These are phyloP conservation scores for Apophysomyces ossiformis DNA, from an alignment of 371 early-diverging fungal genomes.

Conservation along the genomic window DNA sequence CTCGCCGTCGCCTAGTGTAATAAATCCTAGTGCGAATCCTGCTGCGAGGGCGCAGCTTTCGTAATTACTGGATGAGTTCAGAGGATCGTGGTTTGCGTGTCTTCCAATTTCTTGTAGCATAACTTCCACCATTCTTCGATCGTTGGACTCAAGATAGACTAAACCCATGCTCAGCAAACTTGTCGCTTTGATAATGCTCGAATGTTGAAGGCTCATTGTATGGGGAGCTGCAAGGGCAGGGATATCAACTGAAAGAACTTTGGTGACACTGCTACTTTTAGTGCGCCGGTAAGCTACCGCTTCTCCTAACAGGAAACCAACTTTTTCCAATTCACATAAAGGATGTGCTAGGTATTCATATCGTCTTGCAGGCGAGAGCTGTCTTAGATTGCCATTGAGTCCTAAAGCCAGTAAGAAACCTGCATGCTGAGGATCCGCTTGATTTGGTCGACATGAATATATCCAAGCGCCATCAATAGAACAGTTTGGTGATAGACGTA, in stretches of 20 bases:
- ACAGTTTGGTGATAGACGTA: conserved; percentile 66
- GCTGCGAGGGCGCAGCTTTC: conserved; percentile 73
- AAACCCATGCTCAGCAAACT: conserved; percentile 80
- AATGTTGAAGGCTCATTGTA: conserved; percentile 51
- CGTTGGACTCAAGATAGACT: conserved; percentile 68
- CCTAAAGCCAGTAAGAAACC: conserved; percentile 87
- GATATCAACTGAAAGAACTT: conserved; percentile 73
- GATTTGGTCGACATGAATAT: conserved; percentile 61
- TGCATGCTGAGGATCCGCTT: conserved; percentile 67
- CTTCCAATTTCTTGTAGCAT: conserved; percentile 73
- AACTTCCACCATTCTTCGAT: conserved; percentile 68
- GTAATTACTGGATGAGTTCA: conserved; percentile 27
- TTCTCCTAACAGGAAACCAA: conserved; percentile 79
- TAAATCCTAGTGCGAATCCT: conserved; percentile 85
- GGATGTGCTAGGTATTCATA: conserved; percentile 74
- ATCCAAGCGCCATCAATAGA: conserved; percentile 81
- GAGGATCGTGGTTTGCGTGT: conserved; percentile 38
- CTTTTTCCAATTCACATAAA: conserved; percentile 66
- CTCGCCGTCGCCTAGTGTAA: conserved; percentile 73
- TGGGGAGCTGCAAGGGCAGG: conserved; percentile 62
- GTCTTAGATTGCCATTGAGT: conserved; percentile 72
- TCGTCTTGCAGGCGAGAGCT: conserved; percentile 66
- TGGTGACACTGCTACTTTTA: conserved; percentile 62
- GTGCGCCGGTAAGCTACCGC: conserved; percentile 75
- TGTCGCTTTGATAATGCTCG: conserved; percentile 62